A percentile compares a stretch with the other conserved stretches of the same genome.
Evolutionary conservation across 257 asterid genomes (phyloP).

Genomic region (Handroanthus guayacan): DNA sequence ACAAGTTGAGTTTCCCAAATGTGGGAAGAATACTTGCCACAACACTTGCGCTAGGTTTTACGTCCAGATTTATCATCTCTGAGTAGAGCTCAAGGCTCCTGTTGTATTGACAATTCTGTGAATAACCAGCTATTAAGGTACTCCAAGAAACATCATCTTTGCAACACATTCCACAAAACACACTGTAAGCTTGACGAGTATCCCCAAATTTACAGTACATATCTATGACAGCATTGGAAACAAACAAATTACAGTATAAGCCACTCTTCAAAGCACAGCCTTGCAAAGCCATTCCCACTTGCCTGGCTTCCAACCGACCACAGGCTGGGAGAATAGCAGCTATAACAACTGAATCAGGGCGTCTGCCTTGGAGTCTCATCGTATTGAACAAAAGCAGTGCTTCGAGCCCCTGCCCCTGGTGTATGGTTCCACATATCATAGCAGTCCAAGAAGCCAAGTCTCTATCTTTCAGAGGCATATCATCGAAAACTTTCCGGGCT

Average conservation of each 20-base stretch:
- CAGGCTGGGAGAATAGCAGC: conserved; percentile 47
- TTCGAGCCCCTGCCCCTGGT: conserved; percentile 34
- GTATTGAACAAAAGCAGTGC: conserved; percentile 36
- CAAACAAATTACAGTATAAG: conserved; percentile 37
- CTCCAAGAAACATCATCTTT: conserved; percentile 50
- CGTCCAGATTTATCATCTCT: conserved; percentile 38
- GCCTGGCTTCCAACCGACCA: conserved; percentile 38
- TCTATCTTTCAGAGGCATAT: conserved; percentile 41
- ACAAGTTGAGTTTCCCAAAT: conserved; percentile 41
- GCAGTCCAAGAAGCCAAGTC: conserved; percentile 53
- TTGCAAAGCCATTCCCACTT: conserved; percentile 43
- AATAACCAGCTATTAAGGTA: conserved; percentile 49
- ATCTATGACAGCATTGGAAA: conserved; percentile 48
- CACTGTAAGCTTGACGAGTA: conserved; percentile 29
- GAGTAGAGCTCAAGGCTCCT: conserved; percentile 41
- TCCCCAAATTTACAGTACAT: conserved; percentile 54
- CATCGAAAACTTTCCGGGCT: conserved; percentile 44
- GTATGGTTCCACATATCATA: conserved; percentile 43
- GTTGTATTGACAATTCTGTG: conserved; percentile 36
- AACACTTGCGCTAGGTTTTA: conserved; percentile 30
- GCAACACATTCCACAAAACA: conserved; percentile 40
- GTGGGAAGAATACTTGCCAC: conserved; percentile 46
- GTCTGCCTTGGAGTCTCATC: conserved; percentile 43
- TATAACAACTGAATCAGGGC: conserved; percentile 43
- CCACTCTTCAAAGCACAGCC: conserved; percentile 48